Conservation (phyloP, 768 basidiomycete genomes). For the Pisolithus tinctorius region DNA sequence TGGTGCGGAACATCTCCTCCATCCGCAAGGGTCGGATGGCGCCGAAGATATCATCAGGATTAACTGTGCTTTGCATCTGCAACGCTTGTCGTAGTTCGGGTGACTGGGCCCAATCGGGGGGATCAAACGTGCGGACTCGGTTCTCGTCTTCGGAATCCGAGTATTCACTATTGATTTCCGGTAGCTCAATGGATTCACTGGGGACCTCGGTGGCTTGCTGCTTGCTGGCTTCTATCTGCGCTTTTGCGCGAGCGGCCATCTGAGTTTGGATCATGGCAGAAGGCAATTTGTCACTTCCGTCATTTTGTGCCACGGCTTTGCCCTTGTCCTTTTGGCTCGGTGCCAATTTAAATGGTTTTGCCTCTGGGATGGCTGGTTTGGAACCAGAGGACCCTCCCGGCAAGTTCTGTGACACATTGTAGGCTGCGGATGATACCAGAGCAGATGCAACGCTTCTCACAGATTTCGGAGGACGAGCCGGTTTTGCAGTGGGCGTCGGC, state of each 20-base stretch:
- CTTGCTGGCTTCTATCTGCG: slow-evolving; percentile 55
- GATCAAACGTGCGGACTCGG: slow-evolving; percentile 61
- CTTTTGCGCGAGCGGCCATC: slow-evolving; percentile 66
- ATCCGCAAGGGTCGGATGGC: slow-evolving; percentile 78
- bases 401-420: slow-evolving; percentile 33
- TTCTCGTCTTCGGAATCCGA: slow-evolving; percentile 94
- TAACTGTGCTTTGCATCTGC: slow-evolving; percentile 75
- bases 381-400: slow-evolving; percentile 21
- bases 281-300: slow-evolving; percentile 47
- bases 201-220: slow-evolving; percentile 44
- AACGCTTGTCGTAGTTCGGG: slow-evolving; percentile 78
- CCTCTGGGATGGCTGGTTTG: slow-evolving; percentile 25
- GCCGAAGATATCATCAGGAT: slow-evolving; percentile 91
- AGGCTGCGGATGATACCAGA: slow-evolving; percentile 32
- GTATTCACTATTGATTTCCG: slow-evolving; percentile 95
- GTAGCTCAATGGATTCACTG: slow-evolving; percentile 83
- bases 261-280: slow-evolving; percentile 57
- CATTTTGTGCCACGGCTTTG: slow-evolving; percentile 41
- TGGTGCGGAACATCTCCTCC: slow-evolving; percentile 86
- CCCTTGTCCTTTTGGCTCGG: slow-evolving; percentile 40
- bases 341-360: slow-evolving; percentile 32
- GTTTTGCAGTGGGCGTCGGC: slow-evolving; percentile 20
- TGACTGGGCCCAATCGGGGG: slow-evolving; percentile 88
- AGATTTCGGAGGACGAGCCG: slow-evolving; percentile 28
- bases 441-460: slow-evolving; percentile 26